Percentiles rank a stretch among this genome's conserved stretches.
phyloP scores from a whole-genome alignment of 768 basidiomycete species.

The Phlebiopsis flavidoalba region DNA sequence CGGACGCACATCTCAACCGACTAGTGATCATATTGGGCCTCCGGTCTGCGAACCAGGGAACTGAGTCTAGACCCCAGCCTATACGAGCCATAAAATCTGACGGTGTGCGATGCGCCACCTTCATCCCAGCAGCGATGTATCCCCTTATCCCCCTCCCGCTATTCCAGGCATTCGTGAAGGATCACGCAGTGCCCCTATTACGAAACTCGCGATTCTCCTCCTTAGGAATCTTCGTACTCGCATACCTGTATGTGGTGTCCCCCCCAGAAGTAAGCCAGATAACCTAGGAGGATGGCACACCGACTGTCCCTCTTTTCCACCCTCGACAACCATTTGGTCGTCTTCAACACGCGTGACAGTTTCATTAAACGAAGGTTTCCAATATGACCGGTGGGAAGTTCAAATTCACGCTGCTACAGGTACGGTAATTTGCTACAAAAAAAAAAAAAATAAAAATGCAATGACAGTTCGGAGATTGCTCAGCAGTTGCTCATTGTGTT shows the following conservation, averaged over 20 bases:
- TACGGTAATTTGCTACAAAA: no score
- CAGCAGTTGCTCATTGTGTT: slow-evolving; percentile 9
- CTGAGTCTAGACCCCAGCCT: background rate
- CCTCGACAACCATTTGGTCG: slow-evolving; percentile 52
- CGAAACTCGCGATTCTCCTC: slow-evolving; percentile 28
- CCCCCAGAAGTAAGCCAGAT: slow-evolving; percentile 33
- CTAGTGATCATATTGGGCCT: background rate
- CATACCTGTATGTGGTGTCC: slow-evolving; percentile 35
- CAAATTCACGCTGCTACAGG: slow-evolving; percentile 64
- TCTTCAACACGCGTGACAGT: slow-evolving; percentile 66
- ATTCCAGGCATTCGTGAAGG: slow-evolving; percentile 31
- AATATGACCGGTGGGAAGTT: slow-evolving; percentile 53
- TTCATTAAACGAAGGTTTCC: slow-evolving; percentile 71
- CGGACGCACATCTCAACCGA: background rate
- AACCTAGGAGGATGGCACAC: slow-evolving; percentile 41
- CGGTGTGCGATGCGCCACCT: background rate
- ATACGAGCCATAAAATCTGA: background rate
- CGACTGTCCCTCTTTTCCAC: slow-evolving; percentile 52
- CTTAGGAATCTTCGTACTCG: slow-evolving; percentile 27
- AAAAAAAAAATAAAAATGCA: no score
- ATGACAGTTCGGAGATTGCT: slow-evolving; percentile 23
- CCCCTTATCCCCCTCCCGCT: slow-evolving; percentile 37
- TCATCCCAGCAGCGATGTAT: slow-evolving; percentile 29
- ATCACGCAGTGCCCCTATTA: slow-evolving; percentile 28
- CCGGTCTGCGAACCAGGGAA: no score